Conservation (phyloP, 2,329 filamentous ascomycete genomes). For the Teratosphaeria viscida region DNA sequence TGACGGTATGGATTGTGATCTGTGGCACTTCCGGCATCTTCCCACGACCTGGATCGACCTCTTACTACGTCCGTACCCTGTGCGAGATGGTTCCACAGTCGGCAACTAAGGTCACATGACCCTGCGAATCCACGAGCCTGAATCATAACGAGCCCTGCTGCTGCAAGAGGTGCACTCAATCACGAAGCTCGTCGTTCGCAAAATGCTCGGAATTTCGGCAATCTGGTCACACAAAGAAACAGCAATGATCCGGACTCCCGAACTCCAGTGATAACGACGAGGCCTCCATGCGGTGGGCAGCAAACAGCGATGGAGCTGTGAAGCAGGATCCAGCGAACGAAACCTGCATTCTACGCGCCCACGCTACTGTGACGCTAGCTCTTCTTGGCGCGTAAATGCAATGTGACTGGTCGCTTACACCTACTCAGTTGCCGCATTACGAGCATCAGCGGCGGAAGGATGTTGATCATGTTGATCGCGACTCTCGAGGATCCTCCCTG, state of each 20-base stretch:
- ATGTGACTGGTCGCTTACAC: background rate
- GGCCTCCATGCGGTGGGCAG: background rate
- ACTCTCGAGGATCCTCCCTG: background rate
- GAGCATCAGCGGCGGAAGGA: background rate
- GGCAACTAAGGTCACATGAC: background rate
- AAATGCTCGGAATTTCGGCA: background rate
- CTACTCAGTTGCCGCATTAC: background rate
- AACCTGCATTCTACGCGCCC: background rate
- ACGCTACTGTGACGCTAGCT: background rate
- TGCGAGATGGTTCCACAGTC: background rate
- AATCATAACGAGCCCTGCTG: background rate
- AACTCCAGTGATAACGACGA: too few relatives aligned
- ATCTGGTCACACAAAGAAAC: background rate
- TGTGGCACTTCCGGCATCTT: too few relatives aligned
- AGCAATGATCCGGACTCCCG: background rate
- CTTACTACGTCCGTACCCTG: background rate
- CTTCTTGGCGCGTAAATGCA: background rate
- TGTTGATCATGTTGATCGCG: background rate
- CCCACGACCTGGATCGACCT: background rate
- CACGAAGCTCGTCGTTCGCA: background rate
- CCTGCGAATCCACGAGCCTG: background rate
- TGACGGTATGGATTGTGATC: background rate
- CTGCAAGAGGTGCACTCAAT: background rate
- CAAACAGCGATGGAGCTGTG: background rate
- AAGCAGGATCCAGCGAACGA: background rate